A percentile compares a stretch with the other conserved stretches of the same genome.
Evolutionary conservation across 1,139 yeast genomes (phyloP).

Genomic region (Saccharomycopsis hybrid): DNA sequence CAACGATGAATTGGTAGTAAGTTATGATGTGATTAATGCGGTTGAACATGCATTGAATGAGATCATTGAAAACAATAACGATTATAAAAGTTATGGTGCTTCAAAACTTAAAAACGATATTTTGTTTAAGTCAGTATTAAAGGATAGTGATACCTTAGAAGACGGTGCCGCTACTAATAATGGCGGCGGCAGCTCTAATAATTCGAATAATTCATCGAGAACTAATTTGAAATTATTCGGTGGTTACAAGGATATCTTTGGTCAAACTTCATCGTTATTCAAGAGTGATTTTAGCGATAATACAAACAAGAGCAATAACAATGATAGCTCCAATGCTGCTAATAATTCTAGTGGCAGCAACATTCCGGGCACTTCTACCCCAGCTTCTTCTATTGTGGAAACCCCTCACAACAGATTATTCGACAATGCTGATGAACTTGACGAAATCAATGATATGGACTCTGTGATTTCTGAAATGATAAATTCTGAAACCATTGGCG

Average conservation of each 20-base stretch:
- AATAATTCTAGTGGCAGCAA: too few species aligned
- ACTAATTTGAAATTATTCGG: conserved; percentile 6
- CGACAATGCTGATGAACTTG: conserved; percentile 2
- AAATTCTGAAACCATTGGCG: conserved; percentile 20
- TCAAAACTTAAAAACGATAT: conserved; percentile 21
- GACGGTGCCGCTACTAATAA: neutral
- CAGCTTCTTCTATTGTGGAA: too few species aligned
- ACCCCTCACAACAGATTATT: conserved; percentile 1
- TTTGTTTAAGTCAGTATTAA: conserved; percentile 1
- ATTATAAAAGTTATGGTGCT: conserved; percentile 24
- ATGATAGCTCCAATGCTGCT: conserved; percentile 7
- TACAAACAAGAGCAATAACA: conserved; percentile 10
- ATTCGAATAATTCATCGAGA: too few species aligned
- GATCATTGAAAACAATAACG: conserved; percentile 37
- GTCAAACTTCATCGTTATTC: conserved; percentile 8
- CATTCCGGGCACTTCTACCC: neutral
- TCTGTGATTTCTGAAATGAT: conserved; percentile 21
- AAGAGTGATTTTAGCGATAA: conserved; percentile 14
- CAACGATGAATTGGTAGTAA: conserved; percentile 7
- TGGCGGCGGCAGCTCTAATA: neutral
- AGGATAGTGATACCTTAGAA: too few species aligned
- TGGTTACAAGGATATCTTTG: conserved; percentile 15
- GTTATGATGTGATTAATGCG: conserved; percentile 45
- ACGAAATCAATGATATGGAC: conserved; percentile 21
- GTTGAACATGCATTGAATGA: conserved; percentile 67